These are phyloP conservation scores for Hymenoscyphus albidus DNA, from an alignment of 2,329 filamentous ascomycete species.

Conservation along the genomic window DNA sequence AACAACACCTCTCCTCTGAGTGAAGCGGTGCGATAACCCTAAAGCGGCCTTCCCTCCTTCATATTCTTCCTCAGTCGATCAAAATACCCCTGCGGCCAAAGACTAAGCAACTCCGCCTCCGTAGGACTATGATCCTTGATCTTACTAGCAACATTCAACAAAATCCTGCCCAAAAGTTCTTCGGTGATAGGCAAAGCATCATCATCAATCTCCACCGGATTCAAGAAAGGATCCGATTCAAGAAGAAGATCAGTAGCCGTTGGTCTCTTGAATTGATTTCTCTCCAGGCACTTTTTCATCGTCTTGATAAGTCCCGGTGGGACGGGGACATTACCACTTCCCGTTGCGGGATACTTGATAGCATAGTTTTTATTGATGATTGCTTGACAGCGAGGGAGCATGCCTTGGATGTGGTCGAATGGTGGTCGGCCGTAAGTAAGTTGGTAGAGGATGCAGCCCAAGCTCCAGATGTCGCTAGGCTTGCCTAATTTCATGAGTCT, in stretches of 20 bases:
- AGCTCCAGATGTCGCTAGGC: slow-evolving; percentile 90
- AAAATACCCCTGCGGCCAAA: slow-evolving; percentile 62
- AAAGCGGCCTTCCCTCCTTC: slow-evolving; percentile 26
- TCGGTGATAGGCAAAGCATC: slow-evolving; percentile 57
- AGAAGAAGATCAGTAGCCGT: slow-evolving; percentile 60
- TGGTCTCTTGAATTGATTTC: slow-evolving; percentile 59
- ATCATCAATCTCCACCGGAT: slow-evolving; percentile 53
- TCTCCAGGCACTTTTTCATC: slow-evolving; percentile 58
- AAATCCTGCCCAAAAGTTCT: slow-evolving; percentile 57
- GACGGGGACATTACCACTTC: slow-evolving; percentile 61
- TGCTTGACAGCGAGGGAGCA: slow-evolving; percentile 79
- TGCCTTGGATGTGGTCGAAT: slow-evolving; percentile 87
- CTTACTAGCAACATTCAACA: slow-evolving; percentile 58
- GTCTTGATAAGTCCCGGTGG: slow-evolving; percentile 57
- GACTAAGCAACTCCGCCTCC: slow-evolving; percentile 50
- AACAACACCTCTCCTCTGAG: neutral
- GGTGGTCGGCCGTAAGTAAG: slow-evolving; percentile 97
- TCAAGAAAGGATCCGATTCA: slow-evolving; percentile 58
- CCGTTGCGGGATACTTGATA: slow-evolving; percentile 68
- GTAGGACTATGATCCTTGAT: slow-evolving; percentile 57
- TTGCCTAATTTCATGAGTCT: slow-evolving; percentile 96
- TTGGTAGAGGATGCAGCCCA: slow-evolving; percentile 95
- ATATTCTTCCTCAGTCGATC: slow-evolving; percentile 45
- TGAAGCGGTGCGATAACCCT: neutral
- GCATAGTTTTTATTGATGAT: slow-evolving; percentile 75